Conservation (phyloP, 2,329 filamentous ascomycete genomes). For the Akanthomyces muscarius region DNA sequence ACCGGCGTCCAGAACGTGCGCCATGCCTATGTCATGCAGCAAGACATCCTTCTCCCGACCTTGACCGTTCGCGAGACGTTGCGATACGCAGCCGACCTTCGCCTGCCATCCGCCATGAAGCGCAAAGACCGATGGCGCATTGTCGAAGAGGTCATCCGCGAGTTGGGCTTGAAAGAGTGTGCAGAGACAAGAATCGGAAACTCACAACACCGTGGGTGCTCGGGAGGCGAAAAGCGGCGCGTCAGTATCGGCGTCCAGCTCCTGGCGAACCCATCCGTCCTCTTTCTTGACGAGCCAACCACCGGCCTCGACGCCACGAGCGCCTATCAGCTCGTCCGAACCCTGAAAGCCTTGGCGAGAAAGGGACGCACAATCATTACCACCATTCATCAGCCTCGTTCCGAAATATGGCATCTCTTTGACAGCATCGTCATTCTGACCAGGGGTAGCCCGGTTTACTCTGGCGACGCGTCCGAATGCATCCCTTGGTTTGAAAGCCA, state of each 20-base stretch:
- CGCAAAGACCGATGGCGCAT: conserved; percentile 55
- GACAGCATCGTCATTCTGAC: conserved; percentile 68
- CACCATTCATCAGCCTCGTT: conserved; percentile 73
- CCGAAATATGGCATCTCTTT: conserved; percentile 75
- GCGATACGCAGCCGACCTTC: conserved; percentile 66
- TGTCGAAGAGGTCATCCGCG: conserved; percentile 72
- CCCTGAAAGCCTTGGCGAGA: conserved; percentile 61
- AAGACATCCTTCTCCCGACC: conserved; percentile 69
- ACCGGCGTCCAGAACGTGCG: conserved; percentile 51
- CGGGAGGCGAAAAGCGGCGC: conserved; percentile 72
- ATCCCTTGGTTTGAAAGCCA: conserved; percentile 59
- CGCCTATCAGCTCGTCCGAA: conserved; percentile 68
- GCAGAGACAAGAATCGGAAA: conserved; percentile 71
- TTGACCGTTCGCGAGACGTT: conserved; percentile 74
- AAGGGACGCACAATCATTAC: conserved; percentile 69
- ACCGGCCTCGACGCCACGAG: conserved; percentile 75
- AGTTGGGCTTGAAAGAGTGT: conserved; percentile 72
- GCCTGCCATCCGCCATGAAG: conserved; percentile 60
- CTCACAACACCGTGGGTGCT: conserved; percentile 68
- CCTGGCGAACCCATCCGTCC: conserved; percentile 70
- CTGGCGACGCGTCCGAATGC: conserved; percentile 55
- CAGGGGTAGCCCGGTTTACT: conserved; percentile 64
- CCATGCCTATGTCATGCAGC: conserved; percentile 70
- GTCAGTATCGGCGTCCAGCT: conserved; percentile 76
- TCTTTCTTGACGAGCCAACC: conserved; percentile 77